Conservation (phyloP, 2,329 filamentous ascomycete genomes). For the Trichoderma afroharzianum region DNA sequence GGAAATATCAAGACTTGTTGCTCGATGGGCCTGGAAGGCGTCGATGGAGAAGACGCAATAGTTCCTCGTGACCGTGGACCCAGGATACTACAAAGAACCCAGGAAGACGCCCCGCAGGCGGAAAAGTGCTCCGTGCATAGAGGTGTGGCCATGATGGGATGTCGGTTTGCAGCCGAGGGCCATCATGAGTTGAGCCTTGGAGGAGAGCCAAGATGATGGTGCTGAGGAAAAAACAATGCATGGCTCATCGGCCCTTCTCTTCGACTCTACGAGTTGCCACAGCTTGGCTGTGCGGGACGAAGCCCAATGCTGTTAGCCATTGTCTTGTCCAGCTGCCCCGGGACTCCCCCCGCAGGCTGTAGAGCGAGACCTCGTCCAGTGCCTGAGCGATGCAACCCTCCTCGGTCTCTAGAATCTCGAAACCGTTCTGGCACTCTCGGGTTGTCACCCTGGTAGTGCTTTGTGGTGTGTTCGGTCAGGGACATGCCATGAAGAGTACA, state of each 20-base stretch:
- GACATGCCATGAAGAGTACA: background rate
- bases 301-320: background rate
- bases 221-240: background rate
- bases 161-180: background rate
- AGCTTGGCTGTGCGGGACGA: background rate
- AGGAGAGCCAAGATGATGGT: background rate
- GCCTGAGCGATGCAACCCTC: constrained; percentile 14
- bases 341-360: background rate
- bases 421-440: background rate
- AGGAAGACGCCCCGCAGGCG: background rate
- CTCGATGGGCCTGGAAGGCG: constrained; percentile 2
- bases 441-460: background rate
- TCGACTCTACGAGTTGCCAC: background rate
- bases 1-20: constrained; percentile 1
- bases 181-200: background rate
- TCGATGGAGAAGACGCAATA: constrained; percentile 7
- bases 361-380: background rate
- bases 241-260: constrained; percentile 18
- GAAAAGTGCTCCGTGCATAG: background rate
- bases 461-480: background rate
- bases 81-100: background rate
- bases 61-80: constrained; percentile 3
- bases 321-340: background rate
- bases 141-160: background rate
- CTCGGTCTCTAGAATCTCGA: background rate